These are phyloP conservation scores for Diospyros kaki DNA, from an alignment of 148 eudicot species.

Conservation along the genomic window DNA sequence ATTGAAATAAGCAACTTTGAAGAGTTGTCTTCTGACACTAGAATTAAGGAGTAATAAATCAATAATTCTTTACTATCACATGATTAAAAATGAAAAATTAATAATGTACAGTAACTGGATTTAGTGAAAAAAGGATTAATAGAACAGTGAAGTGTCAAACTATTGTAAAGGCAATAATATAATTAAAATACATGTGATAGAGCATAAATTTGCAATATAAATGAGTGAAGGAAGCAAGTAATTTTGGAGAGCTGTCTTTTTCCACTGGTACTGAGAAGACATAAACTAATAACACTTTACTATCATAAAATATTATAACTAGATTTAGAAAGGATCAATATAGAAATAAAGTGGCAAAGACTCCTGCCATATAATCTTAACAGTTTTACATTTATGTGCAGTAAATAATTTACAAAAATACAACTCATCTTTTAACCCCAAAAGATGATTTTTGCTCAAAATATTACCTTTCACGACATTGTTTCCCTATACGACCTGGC, in stretches of 20 bases:
- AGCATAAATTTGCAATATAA: too few species aligned
- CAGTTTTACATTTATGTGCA: background rate
- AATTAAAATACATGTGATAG: too few species aligned
- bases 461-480: slow-evolving; percentile 90
- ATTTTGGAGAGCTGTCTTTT: background rate
- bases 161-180: too few species aligned
- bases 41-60: background rate
- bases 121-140: too few species aligned
- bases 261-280: background rate
- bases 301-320: background rate
- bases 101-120: slow-evolving; percentile 1
- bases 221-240: background rate
- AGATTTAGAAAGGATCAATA: background rate
- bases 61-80: background rate
- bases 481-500: slow-evolving; percentile 96
- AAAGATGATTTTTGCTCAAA: background rate
- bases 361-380: background rate
- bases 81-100: background rate
- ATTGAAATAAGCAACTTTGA: too few species aligned
- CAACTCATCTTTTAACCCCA: background rate
- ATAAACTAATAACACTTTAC: background rate
- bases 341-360: background rate
- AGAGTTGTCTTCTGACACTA: background rate
- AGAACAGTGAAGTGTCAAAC: too few species aligned
- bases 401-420: background rate